Conservation (phyloP, 352 stramenopile species). For the Elongisporangium senticosum region DNA sequence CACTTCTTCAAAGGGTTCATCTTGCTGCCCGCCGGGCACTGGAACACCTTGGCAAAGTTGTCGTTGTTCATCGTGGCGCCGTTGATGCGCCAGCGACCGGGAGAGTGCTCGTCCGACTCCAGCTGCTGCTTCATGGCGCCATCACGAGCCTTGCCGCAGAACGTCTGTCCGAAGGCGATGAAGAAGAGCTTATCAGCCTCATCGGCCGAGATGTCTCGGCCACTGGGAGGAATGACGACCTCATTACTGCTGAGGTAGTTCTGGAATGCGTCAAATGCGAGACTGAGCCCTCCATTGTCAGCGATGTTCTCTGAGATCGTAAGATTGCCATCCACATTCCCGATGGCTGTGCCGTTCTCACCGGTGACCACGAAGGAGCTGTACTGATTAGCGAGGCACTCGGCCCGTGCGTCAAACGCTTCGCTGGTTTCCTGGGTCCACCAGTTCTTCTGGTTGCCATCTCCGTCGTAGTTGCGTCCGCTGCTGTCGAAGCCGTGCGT, state of each 20-base stretch:
- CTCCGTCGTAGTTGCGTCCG: conserved; percentile 75
- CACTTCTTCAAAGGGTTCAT: conserved; percentile 61
- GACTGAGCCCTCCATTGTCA: conserved; percentile 58
- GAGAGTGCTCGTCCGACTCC: conserved; percentile 37
- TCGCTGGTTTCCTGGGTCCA: conserved; percentile 75
- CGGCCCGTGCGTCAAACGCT: conserved; percentile 57
- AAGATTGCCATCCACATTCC: conserved; percentile 49
- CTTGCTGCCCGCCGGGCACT: conserved; percentile 23
- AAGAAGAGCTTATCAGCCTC: conserved; percentile 61
- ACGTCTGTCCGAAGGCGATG: conserved; percentile 55
- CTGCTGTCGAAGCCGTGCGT: conserved; percentile 92
- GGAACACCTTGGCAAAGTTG: conserved; percentile 44
- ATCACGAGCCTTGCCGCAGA: conserved; percentile 45
- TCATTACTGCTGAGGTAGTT: not conserved
- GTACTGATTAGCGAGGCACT: conserved; percentile 58
- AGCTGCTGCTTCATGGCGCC: conserved; percentile 23
- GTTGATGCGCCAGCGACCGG: conserved; percentile 49
- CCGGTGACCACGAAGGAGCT: conserved; percentile 25
- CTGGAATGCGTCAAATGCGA: conserved; percentile 55
- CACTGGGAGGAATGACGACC: no score
- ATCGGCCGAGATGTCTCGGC: not conserved
- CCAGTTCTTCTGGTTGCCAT: conserved; percentile 88
- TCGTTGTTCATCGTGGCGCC: conserved; percentile 55
- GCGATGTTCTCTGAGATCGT: conserved; percentile 77
- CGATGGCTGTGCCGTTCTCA: conserved; percentile 23